phyloP scores from a whole-genome alignment of 2,329 filamentous ascomycete genomes.

The Salinomyces thailandicus region DNA sequence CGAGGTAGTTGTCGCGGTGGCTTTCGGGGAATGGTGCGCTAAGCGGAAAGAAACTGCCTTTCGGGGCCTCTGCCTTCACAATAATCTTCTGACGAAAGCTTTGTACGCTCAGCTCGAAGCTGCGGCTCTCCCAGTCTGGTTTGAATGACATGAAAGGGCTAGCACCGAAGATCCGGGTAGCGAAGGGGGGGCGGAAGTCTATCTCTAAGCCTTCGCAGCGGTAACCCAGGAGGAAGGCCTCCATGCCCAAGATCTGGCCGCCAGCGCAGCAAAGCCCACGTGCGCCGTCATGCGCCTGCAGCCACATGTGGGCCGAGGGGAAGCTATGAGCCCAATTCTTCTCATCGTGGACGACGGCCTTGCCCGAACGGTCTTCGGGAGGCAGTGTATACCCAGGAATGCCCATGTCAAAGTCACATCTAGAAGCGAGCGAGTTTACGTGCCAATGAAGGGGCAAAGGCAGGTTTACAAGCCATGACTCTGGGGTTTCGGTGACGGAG shows the following conservation, averaged over 20 bases:
- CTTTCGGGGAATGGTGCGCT: constrained; percentile 38
- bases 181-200: constrained; percentile 37
- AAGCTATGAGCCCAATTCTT: constrained; percentile 43
- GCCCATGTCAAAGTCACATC: constrained; percentile 29
- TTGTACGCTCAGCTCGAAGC: constrained; percentile 29
- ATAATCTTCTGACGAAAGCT: constrained; percentile 32
- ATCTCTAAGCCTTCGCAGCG: constrained; percentile 28
- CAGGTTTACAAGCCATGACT: constrained; percentile 35
- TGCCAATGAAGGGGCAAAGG: constrained; percentile 44
- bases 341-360: constrained; percentile 37
- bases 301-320: constrained; percentile 34
- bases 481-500: constrained; percentile 30
- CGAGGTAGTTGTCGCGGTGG: constrained; percentile 34
- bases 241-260: constrained; percentile 31
- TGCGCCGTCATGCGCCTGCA: constrained; percentile 26
- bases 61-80: constrained; percentile 31
- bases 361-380: constrained; percentile 21
- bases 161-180: constrained; percentile 27
- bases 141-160: constrained; percentile 34
- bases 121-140: constrained; percentile 31
- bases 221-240: constrained; percentile 40
- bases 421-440: constrained; percentile 37
- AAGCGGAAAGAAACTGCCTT: constrained; percentile 36
- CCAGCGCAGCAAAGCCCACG: constrained; percentile 28
- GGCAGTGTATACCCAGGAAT: constrained; percentile 24